A percentile compares a stretch with the other conserved stretches of the same genome.
Evolutionary conservation across 106 monocot genomes (phyloP).

Genomic region (Allium sativum): DNA sequence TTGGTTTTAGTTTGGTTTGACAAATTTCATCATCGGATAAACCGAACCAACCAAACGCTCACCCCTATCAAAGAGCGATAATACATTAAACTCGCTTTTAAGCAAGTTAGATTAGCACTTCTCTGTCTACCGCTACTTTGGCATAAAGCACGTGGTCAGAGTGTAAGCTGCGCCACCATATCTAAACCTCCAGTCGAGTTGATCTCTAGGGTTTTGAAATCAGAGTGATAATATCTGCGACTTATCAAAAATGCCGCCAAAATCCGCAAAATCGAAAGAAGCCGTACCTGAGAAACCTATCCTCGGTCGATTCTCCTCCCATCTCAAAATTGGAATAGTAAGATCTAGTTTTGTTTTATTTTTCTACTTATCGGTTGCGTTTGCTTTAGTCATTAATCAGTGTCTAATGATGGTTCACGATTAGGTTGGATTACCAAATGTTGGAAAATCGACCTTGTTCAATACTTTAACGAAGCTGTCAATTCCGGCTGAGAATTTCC

Average conservation of each 20-base stretch:
- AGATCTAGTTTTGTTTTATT: constrained; percentile 5
- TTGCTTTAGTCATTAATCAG: background rate
- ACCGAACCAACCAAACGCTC: too few relatives aligned
- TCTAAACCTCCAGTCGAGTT: too few relatives aligned
- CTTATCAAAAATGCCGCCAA: constrained; percentile 54
- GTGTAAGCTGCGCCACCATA: too few relatives aligned
- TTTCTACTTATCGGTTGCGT: background rate
- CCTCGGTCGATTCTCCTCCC: constrained; percentile 95
- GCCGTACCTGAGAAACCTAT: constrained; percentile 57
- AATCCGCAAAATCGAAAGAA: constrained; percentile 73
- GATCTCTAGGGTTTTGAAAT: background rate
- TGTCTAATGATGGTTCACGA: background rate
- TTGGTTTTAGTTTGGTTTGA: too few relatives aligned
- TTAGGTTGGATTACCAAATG: constrained; percentile 95
- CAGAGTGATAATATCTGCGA: background rate
- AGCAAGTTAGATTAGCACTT: too few relatives aligned
- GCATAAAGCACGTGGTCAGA: too few relatives aligned
- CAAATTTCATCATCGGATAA: too few relatives aligned
- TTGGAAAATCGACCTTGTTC: constrained; percentile 94
- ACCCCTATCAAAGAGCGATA: too few relatives aligned
- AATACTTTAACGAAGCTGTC: constrained; percentile 91
- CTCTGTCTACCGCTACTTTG: too few relatives aligned
- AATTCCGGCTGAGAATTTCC: constrained; percentile 93
- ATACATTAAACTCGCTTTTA: too few relatives aligned
- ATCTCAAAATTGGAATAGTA: constrained; percentile 98